Conservation (phyloP, 805 yeast genomes). For the Jamesozyma spencerorum region DNA sequence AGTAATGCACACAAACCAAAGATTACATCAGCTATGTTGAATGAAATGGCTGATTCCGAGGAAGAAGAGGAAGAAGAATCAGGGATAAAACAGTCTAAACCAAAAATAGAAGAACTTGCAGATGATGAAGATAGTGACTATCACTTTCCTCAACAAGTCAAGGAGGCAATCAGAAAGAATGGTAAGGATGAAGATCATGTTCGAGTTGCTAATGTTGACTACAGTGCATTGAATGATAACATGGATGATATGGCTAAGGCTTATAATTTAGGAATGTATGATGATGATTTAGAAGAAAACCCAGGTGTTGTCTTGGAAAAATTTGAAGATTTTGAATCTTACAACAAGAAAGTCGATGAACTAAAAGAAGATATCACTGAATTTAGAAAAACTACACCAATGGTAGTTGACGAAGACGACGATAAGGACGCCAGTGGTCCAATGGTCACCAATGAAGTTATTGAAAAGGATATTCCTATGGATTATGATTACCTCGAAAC, state of each 20-base stretch:
- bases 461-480: constrained; percentile 26
- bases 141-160: constrained; percentile 11
- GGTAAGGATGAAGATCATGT: constrained; percentile 7
- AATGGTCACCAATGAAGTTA: constrained; percentile 15
- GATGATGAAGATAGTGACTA: background rate
- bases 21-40: constrained; percentile 9
- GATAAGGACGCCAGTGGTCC: constrained; percentile 16
- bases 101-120: constrained; percentile 2
- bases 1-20: background rate
- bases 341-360: constrained; percentile 40
- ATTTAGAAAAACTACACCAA: constrained; percentile 17
- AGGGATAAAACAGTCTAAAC: background rate
- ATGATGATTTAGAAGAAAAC: constrained; percentile 47
- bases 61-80: constrained; percentile 2
- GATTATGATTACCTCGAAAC: constrained; percentile 21
- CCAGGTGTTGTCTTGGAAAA: constrained; percentile 47
- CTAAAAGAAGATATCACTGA: constrained; percentile 21
- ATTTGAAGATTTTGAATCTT: constrained; percentile 43
- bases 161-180: constrained; percentile 5
- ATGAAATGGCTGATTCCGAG: constrained; percentile 2
- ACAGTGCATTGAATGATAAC: constrained; percentile 35
- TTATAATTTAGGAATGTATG: constrained; percentile 49
- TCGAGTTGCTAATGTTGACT: constrained; percentile 32
- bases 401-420: constrained; percentile 2
- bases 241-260: constrained; percentile 53